A percentile compares a stretch with the other conserved stretches of the same genome.
Conservation (phyloP, 192 early-diverging fungal genomes). For the Umbelopsis sp. region DNA sequence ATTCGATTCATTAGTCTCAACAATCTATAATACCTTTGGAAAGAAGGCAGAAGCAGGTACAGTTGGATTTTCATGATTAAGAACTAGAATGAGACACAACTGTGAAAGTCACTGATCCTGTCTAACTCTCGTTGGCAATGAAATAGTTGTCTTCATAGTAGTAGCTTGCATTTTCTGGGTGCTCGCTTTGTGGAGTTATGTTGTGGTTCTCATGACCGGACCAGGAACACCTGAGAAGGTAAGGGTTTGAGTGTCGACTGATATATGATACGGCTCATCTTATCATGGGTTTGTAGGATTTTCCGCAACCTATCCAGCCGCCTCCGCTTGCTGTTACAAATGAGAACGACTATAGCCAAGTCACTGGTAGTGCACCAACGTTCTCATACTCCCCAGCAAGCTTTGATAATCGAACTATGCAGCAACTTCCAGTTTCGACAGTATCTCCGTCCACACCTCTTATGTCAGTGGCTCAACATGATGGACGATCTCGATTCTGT, state of each 20-base stretch:
- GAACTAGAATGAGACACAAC: background rate
- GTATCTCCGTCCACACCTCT: slow-evolving; percentile 3
- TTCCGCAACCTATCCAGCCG: slow-evolving; percentile 7
- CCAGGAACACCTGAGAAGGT: slow-evolving; percentile 33
- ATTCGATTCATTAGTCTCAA: background rate
- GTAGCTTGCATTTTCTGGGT: slow-evolving; percentile 28
- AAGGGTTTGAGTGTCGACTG: background rate
- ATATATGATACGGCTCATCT: no score
- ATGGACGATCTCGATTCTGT: slow-evolving; percentile 36
- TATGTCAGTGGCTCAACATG: slow-evolving; percentile 23
- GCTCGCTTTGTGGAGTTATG: slow-evolving; percentile 24
- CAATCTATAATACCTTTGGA: background rate
- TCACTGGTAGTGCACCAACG: background rate
- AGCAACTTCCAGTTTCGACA: background rate
- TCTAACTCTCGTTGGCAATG: no score
- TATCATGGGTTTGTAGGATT: background rate
- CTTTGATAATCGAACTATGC: slow-evolving; percentile 26
- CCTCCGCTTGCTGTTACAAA: background rate
- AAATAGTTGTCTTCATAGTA: slow-evolving; percentile 29
- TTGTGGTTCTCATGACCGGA: slow-evolving; percentile 23
- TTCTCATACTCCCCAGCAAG: slow-evolving; percentile 26
- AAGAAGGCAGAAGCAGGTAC: slow-evolving; percentile 1
- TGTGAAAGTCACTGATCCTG: background rate
- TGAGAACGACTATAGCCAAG: background rate
- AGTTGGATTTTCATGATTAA: background rate